phyloP scores from a whole-genome alignment of 306 rosid genomes.

The Cucumis hystrix region DNA sequence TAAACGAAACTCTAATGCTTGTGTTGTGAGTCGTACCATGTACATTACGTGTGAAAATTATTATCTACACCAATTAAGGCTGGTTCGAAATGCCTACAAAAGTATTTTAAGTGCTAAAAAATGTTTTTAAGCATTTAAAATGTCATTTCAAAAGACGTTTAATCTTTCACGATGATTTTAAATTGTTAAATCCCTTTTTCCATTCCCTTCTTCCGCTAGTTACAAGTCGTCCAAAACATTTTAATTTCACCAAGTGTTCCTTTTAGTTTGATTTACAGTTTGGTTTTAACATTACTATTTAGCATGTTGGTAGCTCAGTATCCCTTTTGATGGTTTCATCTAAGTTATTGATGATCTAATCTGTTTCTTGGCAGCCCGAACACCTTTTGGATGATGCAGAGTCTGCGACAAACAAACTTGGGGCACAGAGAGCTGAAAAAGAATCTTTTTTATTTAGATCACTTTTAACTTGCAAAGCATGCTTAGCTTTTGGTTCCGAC shows the following conservation, averaged over 20 bases:
- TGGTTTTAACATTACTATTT: not conserved
- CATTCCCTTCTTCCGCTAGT: not conserved
- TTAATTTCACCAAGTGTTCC: not conserved
- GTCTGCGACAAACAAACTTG: constrained; percentile 52
- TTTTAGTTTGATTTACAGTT: not conserved
- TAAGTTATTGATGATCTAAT: not conserved
- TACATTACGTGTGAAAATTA: not conserved
- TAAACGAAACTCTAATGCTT: not conserved
- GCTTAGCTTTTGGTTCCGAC: constrained; percentile 69
- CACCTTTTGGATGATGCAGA: constrained; percentile 59
- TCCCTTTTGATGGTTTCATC: not conserved
- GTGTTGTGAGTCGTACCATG: not conserved
- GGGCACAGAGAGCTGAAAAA: constrained; percentile 63
- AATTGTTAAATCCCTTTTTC: not conserved
- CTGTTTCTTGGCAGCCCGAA: constrained; percentile 50
- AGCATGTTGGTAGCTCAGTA: not conserved
- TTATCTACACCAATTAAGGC: not conserved
- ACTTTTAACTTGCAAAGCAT: constrained; percentile 38
- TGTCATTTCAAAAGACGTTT: too few relatives aligned
- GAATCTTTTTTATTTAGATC: constrained; percentile 57
- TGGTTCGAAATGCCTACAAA: too few relatives aligned
- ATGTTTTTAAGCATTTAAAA: too few relatives aligned
- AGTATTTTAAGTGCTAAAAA: too few relatives aligned
- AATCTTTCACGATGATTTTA: not conserved
- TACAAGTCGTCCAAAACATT: not conserved